These are phyloP conservation scores for Colletotrichum navitas DNA, from an alignment of 2,329 filamentous ascomycete genomes.

Conservation along the genomic window DNA sequence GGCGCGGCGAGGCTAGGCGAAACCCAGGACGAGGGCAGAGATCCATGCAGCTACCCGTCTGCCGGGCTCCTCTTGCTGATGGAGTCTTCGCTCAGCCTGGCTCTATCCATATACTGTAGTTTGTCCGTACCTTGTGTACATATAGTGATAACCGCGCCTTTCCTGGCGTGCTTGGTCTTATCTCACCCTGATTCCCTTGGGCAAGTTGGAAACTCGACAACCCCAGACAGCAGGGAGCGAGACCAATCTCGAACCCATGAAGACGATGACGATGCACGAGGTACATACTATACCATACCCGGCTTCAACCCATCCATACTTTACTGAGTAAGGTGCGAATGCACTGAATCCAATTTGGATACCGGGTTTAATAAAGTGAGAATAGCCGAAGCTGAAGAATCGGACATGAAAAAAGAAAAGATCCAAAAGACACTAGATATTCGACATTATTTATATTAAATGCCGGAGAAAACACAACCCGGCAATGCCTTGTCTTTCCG, in stretches of 20 bases:
- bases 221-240: background rate
- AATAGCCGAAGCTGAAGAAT: background rate
- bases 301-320: background rate
- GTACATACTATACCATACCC: background rate
- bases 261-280: background rate
- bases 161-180: background rate
- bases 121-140: background rate
- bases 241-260: no score
- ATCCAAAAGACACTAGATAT: background rate
- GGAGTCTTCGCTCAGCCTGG: background rate
- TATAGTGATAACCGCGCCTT: background rate
- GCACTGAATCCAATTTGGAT: background rate
- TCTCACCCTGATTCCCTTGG: background rate
- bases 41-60: conserved; percentile 6
- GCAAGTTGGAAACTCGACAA: background rate
- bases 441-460: background rate
- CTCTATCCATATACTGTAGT: background rate
- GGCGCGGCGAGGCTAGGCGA: background rate
- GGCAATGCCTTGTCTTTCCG: background rate
- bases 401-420: background rate
- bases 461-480: background rate
- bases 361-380: background rate
- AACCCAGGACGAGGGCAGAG: background rate
- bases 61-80: background rate
- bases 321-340: background rate